These are phyloP conservation scores for Gonapodya prolifera DNA, from an alignment of 192 early-diverging fungal species.

Conservation along the genomic window DNA sequence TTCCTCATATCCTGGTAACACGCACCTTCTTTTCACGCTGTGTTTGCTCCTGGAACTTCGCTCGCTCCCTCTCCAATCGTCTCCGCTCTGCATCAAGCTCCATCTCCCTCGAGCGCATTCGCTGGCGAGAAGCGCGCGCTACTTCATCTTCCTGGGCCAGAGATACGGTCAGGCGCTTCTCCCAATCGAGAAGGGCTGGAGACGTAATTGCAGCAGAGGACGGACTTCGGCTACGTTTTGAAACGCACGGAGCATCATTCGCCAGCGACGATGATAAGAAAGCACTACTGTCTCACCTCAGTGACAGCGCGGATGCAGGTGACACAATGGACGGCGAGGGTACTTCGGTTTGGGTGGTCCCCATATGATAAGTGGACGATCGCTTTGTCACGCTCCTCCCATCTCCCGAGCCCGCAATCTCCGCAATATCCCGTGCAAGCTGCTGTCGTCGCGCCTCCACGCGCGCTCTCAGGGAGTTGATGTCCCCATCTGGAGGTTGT, in stretches of 20 bases:
- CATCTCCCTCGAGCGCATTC: background rate
- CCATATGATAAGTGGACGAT: no score
- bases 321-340: no score
- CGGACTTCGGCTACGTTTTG: no score
- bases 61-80: no score
- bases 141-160: background rate
- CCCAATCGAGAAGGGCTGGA: background rate
- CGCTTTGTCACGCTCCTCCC: background rate
- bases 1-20: no score
- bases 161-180: background rate
- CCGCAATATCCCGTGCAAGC: background rate
- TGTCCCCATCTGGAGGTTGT: background rate
- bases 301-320: no score
- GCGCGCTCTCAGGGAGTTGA: background rate
- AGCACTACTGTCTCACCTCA: no score
- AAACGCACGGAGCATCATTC: no score
- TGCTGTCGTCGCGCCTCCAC: background rate
- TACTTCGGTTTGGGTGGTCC: no score
- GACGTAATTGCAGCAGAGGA: background rate
- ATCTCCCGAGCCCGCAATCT: background rate
- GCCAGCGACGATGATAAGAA: no score
- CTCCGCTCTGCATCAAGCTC: background rate
- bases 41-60: no score
- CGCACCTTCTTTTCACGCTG: no score
- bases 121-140: background rate